phyloP scores from a whole-genome alignment of 768 basidiomycete species.

The Ramaria sp. region DNA sequence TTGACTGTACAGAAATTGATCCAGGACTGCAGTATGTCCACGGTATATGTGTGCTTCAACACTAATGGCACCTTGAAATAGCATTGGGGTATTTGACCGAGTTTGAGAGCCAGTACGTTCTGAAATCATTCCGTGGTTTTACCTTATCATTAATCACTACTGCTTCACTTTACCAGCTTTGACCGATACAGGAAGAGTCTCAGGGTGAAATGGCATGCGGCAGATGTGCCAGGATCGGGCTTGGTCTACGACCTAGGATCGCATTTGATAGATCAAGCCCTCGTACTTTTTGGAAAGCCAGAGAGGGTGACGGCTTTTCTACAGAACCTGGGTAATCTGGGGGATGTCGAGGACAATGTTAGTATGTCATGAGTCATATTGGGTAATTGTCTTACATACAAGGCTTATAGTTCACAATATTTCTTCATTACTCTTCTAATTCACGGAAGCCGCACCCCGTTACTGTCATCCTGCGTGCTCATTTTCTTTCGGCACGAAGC shows the following conservation, averaged over 20 bases:
- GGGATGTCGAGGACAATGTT: constrained; percentile 60
- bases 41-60: constrained; percentile 42
- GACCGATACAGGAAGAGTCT: constrained; percentile 60
- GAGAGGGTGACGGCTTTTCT: constrained; percentile 55
- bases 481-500: constrained; percentile 55
- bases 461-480: constrained; percentile 56
- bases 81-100: constrained; percentile 52
- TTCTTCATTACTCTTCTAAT: constrained; percentile 30
- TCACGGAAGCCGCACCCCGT: constrained; percentile 32
- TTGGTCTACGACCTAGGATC: constrained; percentile 69
- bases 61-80: not conserved
- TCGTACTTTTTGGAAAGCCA: constrained; percentile 70
- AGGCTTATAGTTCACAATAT: constrained; percentile 36
- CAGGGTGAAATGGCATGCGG: constrained; percentile 76
- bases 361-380: constrained; percentile 13
- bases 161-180: constrained; percentile 32
- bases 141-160: not conserved
- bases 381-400: not conserved
- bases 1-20: constrained; percentile 53
- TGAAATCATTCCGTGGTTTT: not conserved
- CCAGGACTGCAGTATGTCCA: constrained; percentile 15
- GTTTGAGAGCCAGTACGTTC: constrained; percentile 63
- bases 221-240: constrained; percentile 48
- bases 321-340: constrained; percentile 59
- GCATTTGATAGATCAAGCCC: constrained; percentile 71